Evolutionary conservation across 225 moss, liverwort and hornwort species (phyloP).

Genomic region (Rhytidiadelphus loreus): DNA sequence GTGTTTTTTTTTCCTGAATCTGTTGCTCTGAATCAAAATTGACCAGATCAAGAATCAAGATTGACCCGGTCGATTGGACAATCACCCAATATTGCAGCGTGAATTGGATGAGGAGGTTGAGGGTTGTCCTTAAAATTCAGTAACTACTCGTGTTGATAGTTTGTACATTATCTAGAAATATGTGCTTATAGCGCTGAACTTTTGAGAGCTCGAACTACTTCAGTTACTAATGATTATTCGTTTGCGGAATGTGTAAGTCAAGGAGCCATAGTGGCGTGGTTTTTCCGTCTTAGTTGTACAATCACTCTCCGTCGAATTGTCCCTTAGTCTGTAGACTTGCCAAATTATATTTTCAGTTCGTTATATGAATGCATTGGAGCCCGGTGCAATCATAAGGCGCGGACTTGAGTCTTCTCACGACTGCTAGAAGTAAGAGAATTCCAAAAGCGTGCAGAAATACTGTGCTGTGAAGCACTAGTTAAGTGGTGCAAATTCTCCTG

Average conservation of each 20-base stretch:
- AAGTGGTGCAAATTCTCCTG: too few species aligned
- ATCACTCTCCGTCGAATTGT: neutral
- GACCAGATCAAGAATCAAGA: neutral
- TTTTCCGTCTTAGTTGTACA: neutral
- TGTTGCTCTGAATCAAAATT: neutral
- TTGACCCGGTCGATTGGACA: neutral
- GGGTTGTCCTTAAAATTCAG: neutral
- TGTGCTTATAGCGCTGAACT: neutral
- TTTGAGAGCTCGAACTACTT: neutral
- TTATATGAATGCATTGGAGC: neutral
- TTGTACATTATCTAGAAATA: neutral
- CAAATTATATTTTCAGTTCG: neutral
- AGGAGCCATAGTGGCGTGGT: neutral
- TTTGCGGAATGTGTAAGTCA: neutral
- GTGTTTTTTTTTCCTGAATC: neutral
- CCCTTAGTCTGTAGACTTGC: neutral
- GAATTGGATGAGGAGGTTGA: neutral
- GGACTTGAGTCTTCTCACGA: too few species aligned
- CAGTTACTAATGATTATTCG: too few species aligned
- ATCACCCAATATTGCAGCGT: neutral
- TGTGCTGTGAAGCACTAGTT: too few species aligned
- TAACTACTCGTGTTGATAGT: neutral
- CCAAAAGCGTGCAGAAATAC: too few species aligned
- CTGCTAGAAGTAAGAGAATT: too few species aligned
- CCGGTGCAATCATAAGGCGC: neutral